Evolutionary conservation across 2,329 filamentous ascomycete species (phyloP).

Genomic region (Atkinsonella texensis): DNA sequence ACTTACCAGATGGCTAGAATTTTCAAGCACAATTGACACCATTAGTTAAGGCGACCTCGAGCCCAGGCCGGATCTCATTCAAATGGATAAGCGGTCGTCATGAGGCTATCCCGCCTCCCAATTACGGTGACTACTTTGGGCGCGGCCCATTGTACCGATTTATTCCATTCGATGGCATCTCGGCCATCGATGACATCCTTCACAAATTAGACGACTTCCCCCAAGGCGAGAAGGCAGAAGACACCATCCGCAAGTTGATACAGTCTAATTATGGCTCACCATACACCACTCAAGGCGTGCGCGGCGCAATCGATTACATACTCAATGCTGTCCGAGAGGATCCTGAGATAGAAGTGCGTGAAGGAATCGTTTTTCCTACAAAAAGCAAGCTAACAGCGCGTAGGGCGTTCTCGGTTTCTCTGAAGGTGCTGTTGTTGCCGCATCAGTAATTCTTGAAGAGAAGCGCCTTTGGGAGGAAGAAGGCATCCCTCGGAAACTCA

Average conservation of each 20-base stretch:
- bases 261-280: background rate
- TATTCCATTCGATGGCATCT: constrained; percentile 34
- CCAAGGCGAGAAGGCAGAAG: constrained; percentile 38
- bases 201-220: constrained; percentile 43
- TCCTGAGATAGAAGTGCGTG: constrained; percentile 18
- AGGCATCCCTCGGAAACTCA: constrained; percentile 22
- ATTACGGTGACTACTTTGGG: constrained; percentile 46
- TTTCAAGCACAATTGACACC: constrained; percentile 40
- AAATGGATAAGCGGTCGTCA: constrained; percentile 41
- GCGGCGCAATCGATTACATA: constrained; percentile 17
- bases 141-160: constrained; percentile 43
- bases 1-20: constrained; percentile 25
- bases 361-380: too few relatives aligned
- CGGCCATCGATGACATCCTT: constrained; percentile 32
- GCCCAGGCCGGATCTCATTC: constrained; percentile 19
- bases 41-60: constrained; percentile 13
- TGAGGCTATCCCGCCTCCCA: constrained; percentile 35
- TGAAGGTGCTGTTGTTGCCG: constrained; percentile 45
- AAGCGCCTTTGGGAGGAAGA: constrained; percentile 22
- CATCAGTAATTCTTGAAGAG: constrained; percentile 40
- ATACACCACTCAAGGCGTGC: constrained; percentile 6
- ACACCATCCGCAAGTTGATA: constrained; percentile 41
- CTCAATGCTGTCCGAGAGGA: constrained; percentile 26
- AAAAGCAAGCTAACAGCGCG: background rate
- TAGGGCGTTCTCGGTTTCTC: constrained; percentile 47